Percentiles rank a stretch among this genome's conserved stretches.
Evolutionary conservation across 306 rosid species (phyloP).

Genomic region (Sicyos edulis): DNA sequence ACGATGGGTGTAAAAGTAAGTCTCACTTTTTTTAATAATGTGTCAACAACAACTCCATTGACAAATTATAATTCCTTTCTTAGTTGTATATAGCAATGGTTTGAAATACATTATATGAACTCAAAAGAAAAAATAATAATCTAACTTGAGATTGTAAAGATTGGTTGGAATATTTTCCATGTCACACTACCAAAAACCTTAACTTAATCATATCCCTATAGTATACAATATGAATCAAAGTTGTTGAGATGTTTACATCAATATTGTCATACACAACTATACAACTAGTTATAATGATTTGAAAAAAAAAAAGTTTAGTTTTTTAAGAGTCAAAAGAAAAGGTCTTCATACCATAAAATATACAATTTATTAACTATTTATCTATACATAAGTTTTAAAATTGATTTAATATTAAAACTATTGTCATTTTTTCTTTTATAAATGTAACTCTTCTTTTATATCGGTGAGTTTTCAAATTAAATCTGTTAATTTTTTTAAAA

Average conservation of each 20-base stretch:
- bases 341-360: no score
- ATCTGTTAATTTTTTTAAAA: neutral
- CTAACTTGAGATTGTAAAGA: neutral
- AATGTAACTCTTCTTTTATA: no score
- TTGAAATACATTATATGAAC: neutral
- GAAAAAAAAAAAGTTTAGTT: no score
- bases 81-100: neutral
- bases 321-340: no score
- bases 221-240: slow-evolving; percentile 5
- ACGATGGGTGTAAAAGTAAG: neutral
- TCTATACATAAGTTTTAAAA: no score
- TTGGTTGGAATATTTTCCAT: slow-evolving; percentile 3
- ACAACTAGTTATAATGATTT: neutral
- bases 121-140: neutral
- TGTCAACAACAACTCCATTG: slow-evolving; percentile 9
- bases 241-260: slow-evolving; percentile 10
- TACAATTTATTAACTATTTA: no score
- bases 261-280: neutral
- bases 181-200: neutral
- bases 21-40: neutral
- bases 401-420: no score
- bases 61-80: neutral
- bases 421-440: no score
- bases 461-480: no score
- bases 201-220: neutral